phyloP scores from a whole-genome alignment of 2,329 filamentous ascomycete species.

The Fusarium agapanthi region DNA sequence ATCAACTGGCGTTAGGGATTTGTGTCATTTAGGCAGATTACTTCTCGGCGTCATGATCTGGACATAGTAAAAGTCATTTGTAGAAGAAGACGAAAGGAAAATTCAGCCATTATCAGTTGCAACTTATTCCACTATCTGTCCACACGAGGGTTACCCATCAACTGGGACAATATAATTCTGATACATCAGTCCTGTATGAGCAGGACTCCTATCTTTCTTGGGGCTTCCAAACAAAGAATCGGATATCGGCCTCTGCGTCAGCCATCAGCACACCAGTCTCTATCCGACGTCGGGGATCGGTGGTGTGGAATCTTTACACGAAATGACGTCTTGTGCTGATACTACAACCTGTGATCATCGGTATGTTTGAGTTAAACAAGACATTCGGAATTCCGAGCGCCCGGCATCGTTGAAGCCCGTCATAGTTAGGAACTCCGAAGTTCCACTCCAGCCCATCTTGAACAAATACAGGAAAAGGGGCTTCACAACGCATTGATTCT shows the following conservation, averaged over 20 bases:
- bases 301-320: not conserved
- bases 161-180: not conserved
- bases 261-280: not conserved
- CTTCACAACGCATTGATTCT: not conserved
- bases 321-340: not conserved
- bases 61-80: constrained; percentile 15
- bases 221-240: not conserved
- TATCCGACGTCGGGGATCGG: not conserved
- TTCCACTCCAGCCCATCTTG: not conserved
- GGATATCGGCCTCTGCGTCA: not conserved
- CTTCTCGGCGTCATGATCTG: constrained; percentile 29
- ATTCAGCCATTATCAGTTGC: not conserved
- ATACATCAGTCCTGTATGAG: not conserved
- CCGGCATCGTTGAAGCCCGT: not conserved
- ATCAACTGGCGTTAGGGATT: constrained; percentile 43
- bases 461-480: not conserved
- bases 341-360: not conserved
- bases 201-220: not conserved
- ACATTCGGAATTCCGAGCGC: not conserved
- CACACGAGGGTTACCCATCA: not conserved
- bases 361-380: not conserved
- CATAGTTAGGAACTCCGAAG: not conserved
- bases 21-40: constrained; percentile 17
- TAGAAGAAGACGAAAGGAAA: constrained; percentile 16
- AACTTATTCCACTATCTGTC: not conserved